Evolutionary conservation across 352 stramenopile species (phyloP).

Genomic region (Pythium aristosporum): DNA sequence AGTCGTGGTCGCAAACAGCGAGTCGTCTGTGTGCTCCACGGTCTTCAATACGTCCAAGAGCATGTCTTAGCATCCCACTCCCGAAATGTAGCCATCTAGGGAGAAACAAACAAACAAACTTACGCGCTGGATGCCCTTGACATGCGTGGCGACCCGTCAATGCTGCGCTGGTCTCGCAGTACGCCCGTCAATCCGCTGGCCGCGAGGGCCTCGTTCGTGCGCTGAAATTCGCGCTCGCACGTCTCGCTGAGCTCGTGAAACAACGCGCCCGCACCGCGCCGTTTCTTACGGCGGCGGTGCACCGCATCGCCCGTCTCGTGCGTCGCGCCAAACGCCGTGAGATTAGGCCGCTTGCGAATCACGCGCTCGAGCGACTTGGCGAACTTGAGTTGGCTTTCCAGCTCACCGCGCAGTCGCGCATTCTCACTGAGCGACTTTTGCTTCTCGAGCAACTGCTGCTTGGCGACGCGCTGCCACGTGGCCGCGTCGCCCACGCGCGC

Average conservation of each 20-base stretch:
- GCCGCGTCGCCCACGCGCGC: constrained; percentile 18
- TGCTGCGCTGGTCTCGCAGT: constrained; percentile 25
- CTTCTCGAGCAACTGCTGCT: constrained; percentile 36
- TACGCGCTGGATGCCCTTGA: constrained; percentile 25
- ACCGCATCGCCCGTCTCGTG: background rate
- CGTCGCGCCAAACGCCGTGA: constrained; percentile 17
- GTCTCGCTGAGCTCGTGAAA: constrained; percentile 30
- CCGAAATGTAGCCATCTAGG: background rate
- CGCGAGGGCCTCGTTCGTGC: constrained; percentile 25
- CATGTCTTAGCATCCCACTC: background rate
- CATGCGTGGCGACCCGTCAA: constrained; percentile 12
- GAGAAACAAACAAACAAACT: background rate
- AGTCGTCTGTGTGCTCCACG: constrained; percentile 27
- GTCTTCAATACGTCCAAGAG: constrained; percentile 5
- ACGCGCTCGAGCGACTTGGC: constrained; percentile 34
- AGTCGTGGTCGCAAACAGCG: constrained; percentile 31
- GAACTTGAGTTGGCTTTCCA: constrained; percentile 38
- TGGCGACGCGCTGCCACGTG: constrained; percentile 40
- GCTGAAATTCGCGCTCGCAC: constrained; percentile 23
- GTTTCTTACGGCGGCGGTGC: constrained; percentile 10
- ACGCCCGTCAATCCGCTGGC: constrained; percentile 17
- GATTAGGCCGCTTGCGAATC: constrained; percentile 38
- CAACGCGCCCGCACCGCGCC: background rate
- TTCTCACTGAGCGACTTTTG: constrained; percentile 40
- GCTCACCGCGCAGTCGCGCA: constrained; percentile 29